A percentile compares a stretch with the other conserved stretches of the same genome.
These are phyloP conservation scores for Clonostachys byssicola DNA, from an alignment of 2,329 filamentous ascomycete genomes.

Conservation along the genomic window DNA sequence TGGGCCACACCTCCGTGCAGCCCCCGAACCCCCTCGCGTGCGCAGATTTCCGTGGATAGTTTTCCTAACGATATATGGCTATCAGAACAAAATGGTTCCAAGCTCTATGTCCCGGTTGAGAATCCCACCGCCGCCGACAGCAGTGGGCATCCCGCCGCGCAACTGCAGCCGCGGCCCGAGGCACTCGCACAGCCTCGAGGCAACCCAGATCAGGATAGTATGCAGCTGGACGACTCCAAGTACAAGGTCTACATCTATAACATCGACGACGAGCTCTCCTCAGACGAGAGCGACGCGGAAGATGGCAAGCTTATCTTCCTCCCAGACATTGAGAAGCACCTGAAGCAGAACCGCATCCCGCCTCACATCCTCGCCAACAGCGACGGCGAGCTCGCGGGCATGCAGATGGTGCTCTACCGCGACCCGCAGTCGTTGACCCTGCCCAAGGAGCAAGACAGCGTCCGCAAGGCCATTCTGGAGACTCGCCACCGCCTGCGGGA, in stretches of 20 bases:
- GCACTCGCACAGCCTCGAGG: background rate
- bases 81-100: slow-evolving; percentile 57
- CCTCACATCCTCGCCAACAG: slow-evolving; percentile 57
- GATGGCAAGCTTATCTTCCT: slow-evolving; percentile 70
- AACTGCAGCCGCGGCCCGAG: slow-evolving; percentile 6
- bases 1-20: background rate
- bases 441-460: slow-evolving; percentile 69
- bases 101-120: slow-evolving; percentile 64
- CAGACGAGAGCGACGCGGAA: slow-evolving; percentile 27
- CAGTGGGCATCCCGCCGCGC: background rate
- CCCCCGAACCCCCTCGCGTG: too few species aligned
- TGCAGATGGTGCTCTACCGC: slow-evolving; percentile 80
- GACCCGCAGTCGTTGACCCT: slow-evolving; percentile 74
- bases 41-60: too few species aligned
- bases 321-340: slow-evolving; percentile 78
- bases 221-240: slow-evolving; percentile 84
- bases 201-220: slow-evolving; percentile 48
- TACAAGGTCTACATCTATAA: slow-evolving; percentile 89
- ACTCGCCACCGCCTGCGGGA: slow-evolving; percentile 65
- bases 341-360: slow-evolving; percentile 68
- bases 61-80: background rate
- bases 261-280: slow-evolving; percentile 79
- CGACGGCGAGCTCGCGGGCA: slow-evolving; percentile 50
- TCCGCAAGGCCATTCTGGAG: slow-evolving; percentile 81
- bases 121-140: slow-evolving; percentile 19